Conservation (phyloP, 2,329 filamentous ascomycete genomes). For the Aspergillus sp. region DNA sequence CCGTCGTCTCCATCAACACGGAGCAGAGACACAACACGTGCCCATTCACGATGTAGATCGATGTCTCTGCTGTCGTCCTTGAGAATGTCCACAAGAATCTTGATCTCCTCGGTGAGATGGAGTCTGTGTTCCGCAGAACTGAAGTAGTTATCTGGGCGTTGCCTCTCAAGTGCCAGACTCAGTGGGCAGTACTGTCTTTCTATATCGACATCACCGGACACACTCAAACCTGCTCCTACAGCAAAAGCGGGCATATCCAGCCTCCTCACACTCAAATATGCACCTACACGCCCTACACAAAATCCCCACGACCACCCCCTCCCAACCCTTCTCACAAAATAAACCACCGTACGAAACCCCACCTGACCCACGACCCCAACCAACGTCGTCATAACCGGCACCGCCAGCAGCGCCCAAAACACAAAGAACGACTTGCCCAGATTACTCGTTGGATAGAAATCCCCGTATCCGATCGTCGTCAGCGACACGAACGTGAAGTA, state of each 20-base stretch:
- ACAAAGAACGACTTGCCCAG: conserved; percentile 58
- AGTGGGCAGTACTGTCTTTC: neutral
- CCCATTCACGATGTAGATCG: neutral
- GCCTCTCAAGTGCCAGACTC: too few species aligned
- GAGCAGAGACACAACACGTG: neutral
- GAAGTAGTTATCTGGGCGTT: too few species aligned
- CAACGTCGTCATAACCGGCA: conserved; percentile 53
- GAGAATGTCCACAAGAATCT: neutral
- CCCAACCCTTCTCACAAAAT: neutral
- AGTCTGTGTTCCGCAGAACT: neutral
- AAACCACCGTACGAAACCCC: neutral
- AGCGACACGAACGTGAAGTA: conserved; percentile 58
- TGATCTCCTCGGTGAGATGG: neutral
- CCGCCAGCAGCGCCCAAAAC: conserved; percentile 57
- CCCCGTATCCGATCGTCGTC: conserved; percentile 59
- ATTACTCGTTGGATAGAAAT: conserved; percentile 50
- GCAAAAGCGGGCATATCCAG: neutral
- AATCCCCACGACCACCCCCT: neutral
- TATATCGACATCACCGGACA: neutral
- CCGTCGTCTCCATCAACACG: neutral
- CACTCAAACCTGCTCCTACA: neutral
- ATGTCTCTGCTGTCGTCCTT: neutral
- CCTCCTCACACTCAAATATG: neutral
- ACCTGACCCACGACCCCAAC: neutral
- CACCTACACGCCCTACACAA: neutral